phyloP scores from a whole-genome alignment of 257 asterid genomes.

The Lavandula angustifolia region DNA sequence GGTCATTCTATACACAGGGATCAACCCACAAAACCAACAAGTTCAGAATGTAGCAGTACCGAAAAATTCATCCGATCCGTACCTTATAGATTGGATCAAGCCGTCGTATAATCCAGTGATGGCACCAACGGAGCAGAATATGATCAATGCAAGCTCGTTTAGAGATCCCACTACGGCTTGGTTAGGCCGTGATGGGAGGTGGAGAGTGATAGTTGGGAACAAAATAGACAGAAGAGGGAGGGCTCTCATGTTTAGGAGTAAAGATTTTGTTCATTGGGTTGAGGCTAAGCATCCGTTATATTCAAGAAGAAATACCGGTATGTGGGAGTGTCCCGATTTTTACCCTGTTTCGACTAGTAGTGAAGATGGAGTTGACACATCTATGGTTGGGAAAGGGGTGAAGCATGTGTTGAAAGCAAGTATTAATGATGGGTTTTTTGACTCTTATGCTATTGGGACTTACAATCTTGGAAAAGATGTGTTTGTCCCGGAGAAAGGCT shows the following conservation, averaged over 20 bases:
- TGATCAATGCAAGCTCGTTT: conserved; percentile 27
- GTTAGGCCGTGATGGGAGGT: conserved; percentile 34
- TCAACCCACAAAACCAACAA: conserved; percentile 31
- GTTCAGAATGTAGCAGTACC: conserved; percentile 45
- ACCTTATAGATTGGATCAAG: conserved; percentile 46
- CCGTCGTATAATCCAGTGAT: conserved; percentile 35
- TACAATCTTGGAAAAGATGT: conserved; percentile 29
- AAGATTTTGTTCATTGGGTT: conserved; percentile 33
- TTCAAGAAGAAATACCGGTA: conserved; percentile 29
- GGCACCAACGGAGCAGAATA: conserved; percentile 27
- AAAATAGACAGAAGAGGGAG: conserved; percentile 7
- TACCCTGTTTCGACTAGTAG: conserved; percentile 27
- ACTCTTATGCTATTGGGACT: conserved; percentile 33
- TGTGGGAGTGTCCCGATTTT: conserved; percentile 35
- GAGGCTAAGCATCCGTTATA: conserved; percentile 25
- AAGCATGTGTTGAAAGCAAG: conserved; percentile 37
- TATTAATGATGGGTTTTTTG: conserved; percentile 8
- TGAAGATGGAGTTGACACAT: conserved; percentile 29
- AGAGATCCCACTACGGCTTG: conserved; percentile 52
- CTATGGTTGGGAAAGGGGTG: conserved; percentile 22
- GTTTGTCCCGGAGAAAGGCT: conserved; percentile 28
- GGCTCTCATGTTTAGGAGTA: conserved; percentile 31
- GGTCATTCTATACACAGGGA: conserved; percentile 41
- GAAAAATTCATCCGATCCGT: conserved; percentile 42
- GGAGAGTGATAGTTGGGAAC: conserved; percentile 36